These are phyloP conservation scores for Hevea brasiliensis DNA, from an alignment of 345 rosid genomes.

Conservation along the genomic window DNA sequence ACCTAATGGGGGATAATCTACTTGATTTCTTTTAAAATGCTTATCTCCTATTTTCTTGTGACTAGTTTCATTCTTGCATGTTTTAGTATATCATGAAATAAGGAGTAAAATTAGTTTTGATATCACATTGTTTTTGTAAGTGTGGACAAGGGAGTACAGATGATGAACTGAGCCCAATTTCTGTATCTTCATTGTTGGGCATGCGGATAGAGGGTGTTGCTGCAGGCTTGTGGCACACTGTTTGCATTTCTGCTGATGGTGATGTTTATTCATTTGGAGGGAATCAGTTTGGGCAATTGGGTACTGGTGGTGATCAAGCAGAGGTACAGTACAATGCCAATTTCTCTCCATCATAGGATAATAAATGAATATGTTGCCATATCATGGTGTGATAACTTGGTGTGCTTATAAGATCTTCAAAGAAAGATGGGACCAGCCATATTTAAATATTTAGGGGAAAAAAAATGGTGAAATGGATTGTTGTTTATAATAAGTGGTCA, in stretches of 20 bases:
- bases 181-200: constrained; percentile 87
- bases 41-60: constrained; percentile 2
- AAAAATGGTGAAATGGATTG: not conserved
- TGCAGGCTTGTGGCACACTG: constrained; percentile 95
- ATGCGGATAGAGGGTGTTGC: constrained; percentile 70
- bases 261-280: constrained; percentile 94
- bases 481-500: not conserved
- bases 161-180: constrained; percentile 83
- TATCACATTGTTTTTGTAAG: constrained; percentile 41
- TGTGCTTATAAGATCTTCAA: not conserved
- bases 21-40: constrained; percentile 26
- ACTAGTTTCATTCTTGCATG: constrained; percentile 11
- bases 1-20: constrained; percentile 38
- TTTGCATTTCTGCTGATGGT: constrained; percentile 84
- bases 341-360: not conserved
- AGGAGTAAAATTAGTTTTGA: constrained; percentile 13
- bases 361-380: not conserved
- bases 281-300: constrained; percentile 97
- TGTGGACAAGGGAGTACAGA: constrained; percentile 98
- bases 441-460: not conserved
- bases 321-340: constrained; percentile 52
- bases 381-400: not conserved
- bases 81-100: not conserved
- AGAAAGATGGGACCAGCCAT: not conserved
- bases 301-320: constrained; percentile 93